A percentile compares a stretch with the other conserved stretches of the same genome.
Evolutionary conservation across 202 grass and related monocot genomes (phyloP).

Genomic region (Bolboschoenoplectus hybrid): DNA sequence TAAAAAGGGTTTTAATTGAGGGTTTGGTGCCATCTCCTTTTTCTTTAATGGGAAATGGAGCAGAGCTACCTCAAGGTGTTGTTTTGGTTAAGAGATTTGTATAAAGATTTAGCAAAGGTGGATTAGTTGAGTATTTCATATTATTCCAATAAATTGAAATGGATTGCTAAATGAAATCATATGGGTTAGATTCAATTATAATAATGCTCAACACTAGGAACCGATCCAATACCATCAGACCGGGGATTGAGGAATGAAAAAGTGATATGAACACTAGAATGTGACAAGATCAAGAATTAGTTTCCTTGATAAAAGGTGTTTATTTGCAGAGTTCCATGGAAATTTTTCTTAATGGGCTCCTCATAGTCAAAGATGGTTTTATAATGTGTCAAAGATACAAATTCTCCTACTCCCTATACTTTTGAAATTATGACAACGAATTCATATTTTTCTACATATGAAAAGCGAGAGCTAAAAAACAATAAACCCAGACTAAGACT

Average conservation of each 20-base stretch:
- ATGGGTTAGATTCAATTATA: background rate
- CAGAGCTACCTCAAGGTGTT: conserved; percentile 17
- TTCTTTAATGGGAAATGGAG: conserved; percentile 30
- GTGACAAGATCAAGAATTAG: background rate
- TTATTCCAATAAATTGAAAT: background rate
- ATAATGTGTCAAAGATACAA: background rate
- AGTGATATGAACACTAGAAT: background rate
- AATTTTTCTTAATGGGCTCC: background rate
- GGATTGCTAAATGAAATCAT: background rate
- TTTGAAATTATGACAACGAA: background rate
- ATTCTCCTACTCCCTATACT: too few relatives aligned
- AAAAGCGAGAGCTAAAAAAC: background rate
- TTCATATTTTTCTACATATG: conserved; percentile 6
- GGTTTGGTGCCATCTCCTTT: conserved; percentile 11
- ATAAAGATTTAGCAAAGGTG: background rate
- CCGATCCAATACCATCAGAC: background rate
- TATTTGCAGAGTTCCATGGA: background rate
- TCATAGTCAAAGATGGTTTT: background rate
- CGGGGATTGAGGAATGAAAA: background rate
- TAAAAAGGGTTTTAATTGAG: conserved; percentile 33
- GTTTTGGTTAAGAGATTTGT: conserved; percentile 3
- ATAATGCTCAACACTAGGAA: background rate
- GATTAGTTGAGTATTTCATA: conserved; percentile 21
- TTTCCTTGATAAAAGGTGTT: background rate
- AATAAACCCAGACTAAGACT: background rate